Evolutionary conservation across 345 rosid genomes (phyloP), one percentile per base, ranked within the genome.

Genomic region (Arabis hirsuta): DNA sequence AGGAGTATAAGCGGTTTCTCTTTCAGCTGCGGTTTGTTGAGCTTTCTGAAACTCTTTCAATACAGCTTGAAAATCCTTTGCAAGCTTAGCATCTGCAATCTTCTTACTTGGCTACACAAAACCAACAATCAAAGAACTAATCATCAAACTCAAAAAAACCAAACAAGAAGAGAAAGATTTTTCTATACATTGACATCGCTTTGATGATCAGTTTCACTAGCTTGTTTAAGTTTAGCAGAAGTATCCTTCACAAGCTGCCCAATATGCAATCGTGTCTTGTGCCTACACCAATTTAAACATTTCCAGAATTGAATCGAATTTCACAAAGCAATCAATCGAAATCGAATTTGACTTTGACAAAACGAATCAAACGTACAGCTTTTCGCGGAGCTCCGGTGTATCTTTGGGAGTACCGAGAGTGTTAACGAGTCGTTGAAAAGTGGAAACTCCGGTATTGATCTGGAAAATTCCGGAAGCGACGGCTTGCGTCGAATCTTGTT

Each of bases 341-440:
- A 29, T 57, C 1, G 6, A 7, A 42, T 22, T 59, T 13, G 24
- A 16, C 2, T 22, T 29, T 20, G 14, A 56, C 2, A 3, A 31
- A 10, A 27, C 32, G 7, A 69, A 2, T 34, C 38, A 7, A 22
- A 4, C 27, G 16, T 71, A 95, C 99, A 95, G 87, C 86, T 91
- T 95, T 60, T 95, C 96, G 9, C 99, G 96, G 62, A 91, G 97
- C 73, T 90, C 96, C 7, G 96, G 92, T 31, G 96, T 90, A 68
- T 95, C 99, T 83, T 84, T 95, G 55, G 99, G 98, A 56, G 96
- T 95, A 8, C 99, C 98, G 46, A 91, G 96, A 74, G 97, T 88
- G 71, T 95, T 95, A 41, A 91, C 98, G 67, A 91, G 98, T 1
- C 99, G 82, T 41, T 87, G 93, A 78, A 91, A 95, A 5, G 99